Evolutionary conservation across 495 filamentous ascomycete species (phyloP), one percentile per base, ranked within the genome.

Genomic region (Aspergillus kassunensis): DNA sequence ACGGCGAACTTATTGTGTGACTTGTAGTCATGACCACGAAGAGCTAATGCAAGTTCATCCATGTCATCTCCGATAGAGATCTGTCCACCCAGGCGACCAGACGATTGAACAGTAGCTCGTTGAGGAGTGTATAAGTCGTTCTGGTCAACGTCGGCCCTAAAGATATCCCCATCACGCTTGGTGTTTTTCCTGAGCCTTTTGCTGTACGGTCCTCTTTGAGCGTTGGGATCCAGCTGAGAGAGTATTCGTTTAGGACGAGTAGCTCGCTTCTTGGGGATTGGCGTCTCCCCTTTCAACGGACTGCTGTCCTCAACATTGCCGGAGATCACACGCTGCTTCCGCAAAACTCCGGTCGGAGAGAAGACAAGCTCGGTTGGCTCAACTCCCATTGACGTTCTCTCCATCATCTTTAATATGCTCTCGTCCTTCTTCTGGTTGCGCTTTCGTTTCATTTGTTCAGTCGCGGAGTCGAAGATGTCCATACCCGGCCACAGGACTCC

Each of bases 371-470:
- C 91, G 0, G 67, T 79, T 7, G 89, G 82, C 56, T 85, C 81
- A n/a, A 91, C 83, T 5, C 74, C 69, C 18, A 63, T 62, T 0
- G 90, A 91, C 15, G 84, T 83, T 25, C 70, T 62, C 56, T 89
- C 78, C 75, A 96, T 88, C 57, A 78, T 76, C 62, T 77, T 78
- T 19, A 95, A 54, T 18, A 89, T 80, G 6, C 79, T 85, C 11
- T 72, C 76, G 49, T 88, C 85, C 60, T 96, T 96, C 54, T 87
- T 87, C 66, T 96, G 91, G 61, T 96, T 96, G 34, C 91, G 81
- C 69, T 81, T 88, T 31, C 87, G 81, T 60, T 85, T 85, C 74
- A 87, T 86, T 41, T 86, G 80, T 46, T 82, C 75, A 1, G 82
- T 89, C 7, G 91, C 91, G 10, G 90, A 86, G 62, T 96, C 91